Percentiles rank a stretch among this genome's conserved stretches.
These are phyloP conservation scores for Paraphaeosphaeria minitans DNA, from an alignment of 2,329 filamentous ascomycete genomes.

Conservation along the genomic window DNA sequence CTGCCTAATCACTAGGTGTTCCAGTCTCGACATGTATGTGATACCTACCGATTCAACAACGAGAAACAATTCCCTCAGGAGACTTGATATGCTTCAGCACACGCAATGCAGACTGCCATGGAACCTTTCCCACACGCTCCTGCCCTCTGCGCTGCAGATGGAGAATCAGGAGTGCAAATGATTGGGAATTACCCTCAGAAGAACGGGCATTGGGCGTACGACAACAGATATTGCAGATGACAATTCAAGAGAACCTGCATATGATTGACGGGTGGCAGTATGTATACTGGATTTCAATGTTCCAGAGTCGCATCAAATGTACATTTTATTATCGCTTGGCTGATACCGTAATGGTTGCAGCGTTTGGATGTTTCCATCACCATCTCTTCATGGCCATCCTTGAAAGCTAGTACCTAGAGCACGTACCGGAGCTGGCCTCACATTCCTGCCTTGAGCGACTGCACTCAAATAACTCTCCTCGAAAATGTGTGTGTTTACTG, in stretches of 20 bases:
- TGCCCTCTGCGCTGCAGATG: no score
- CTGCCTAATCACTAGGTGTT: constrained; percentile 2
- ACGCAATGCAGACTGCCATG: no score
- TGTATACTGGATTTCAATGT: no score
- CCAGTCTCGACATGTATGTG: not conserved
- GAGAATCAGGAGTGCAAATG: no score
- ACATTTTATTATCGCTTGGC: not conserved
- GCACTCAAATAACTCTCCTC: not conserved
- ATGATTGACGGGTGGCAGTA: no score
- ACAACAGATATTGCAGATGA: not conserved
- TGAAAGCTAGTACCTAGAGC: not conserved
- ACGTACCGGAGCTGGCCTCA: not conserved
- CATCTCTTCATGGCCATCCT: not conserved
- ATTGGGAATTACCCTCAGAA: not conserved
- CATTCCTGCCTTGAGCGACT: not conserved
- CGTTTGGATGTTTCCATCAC: not conserved
- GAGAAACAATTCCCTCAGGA: not conserved
- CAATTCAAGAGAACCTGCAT: no score
- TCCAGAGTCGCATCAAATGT: no score
- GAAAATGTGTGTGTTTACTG: no score
- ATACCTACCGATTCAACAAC: not conserved
- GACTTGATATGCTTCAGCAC: not conserved
- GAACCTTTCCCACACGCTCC: no score
- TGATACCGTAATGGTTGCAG: not conserved
- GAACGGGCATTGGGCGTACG: not conserved